phyloP scores from a whole-genome alignment of 169 alveolate species.

The Neospora caninum region DNA sequence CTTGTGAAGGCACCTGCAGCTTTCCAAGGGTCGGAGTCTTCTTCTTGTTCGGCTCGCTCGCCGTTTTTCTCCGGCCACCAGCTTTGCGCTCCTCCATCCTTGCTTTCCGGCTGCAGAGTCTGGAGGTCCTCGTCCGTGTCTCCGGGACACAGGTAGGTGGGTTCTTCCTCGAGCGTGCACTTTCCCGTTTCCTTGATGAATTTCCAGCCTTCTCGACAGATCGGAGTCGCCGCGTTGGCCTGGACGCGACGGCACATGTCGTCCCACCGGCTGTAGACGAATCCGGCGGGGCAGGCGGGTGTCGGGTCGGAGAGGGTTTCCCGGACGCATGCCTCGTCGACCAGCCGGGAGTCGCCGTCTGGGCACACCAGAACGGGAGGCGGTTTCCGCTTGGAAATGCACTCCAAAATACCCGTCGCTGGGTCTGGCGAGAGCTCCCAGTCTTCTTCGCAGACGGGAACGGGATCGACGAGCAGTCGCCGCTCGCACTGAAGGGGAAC shows the following conservation, averaged over 20 bases:
- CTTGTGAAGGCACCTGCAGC: not conserved
- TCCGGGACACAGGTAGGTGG: slow-evolving; percentile 36
- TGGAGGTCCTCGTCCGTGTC: not conserved
- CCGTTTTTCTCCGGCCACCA: not conserved
- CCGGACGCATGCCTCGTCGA: slow-evolving; percentile 24
- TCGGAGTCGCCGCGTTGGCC: not conserved
- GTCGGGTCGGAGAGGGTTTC: not conserved
- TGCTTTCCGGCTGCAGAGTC: not conserved
- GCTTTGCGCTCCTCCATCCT: not conserved
- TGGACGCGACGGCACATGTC: slow-evolving; percentile 1
- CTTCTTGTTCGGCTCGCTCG: not conserved
- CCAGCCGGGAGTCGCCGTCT: not conserved
- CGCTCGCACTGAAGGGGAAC: not conserved
- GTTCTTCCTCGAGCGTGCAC: slow-evolving; percentile 43
- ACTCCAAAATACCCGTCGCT: not conserved
- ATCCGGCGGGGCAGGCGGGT: slow-evolving; percentile 33
- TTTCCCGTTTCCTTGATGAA: not conserved
- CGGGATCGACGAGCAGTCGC: not conserved
- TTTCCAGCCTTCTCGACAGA: slow-evolving; percentile 35
- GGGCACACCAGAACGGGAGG: slow-evolving; percentile 10
- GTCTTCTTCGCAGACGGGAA: slow-evolving; percentile 1
- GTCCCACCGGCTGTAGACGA: slow-evolving; percentile 23
- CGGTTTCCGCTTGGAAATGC: not conserved
- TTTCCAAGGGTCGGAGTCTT: not conserved
- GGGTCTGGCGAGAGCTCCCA: not conserved